Percentiles rank a stretch among this genome's conserved stretches.
Evolutionary conservation across 164 flowering plant genomes (phyloP).

Genomic region (Brasenia schreberi): DNA sequence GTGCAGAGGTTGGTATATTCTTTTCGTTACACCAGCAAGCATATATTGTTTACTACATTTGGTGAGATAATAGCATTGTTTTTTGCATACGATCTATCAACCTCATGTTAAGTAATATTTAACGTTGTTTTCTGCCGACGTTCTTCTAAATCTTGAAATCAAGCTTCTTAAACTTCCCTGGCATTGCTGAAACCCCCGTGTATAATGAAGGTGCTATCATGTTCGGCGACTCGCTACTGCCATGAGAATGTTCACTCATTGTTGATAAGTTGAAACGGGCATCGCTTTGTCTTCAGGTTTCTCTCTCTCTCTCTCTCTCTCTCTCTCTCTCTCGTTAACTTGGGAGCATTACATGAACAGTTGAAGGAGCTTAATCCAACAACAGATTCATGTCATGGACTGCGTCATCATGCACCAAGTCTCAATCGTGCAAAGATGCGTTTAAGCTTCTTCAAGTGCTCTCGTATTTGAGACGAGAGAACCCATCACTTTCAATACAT

Average conservation of each 20-base stretch:
- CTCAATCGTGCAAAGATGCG: constrained; percentile 44
- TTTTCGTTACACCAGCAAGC: background rate
- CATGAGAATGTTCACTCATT: constrained; percentile 88
- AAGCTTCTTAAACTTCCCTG: too few relatives aligned
- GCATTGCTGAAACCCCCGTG: too few relatives aligned
- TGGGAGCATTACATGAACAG: constrained; percentile 67
- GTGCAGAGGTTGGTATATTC: constrained; percentile 56
- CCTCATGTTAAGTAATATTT: too few relatives aligned
- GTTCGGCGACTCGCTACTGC: constrained; percentile 91
- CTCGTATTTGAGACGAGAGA: constrained; percentile 3
- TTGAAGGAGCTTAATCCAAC: constrained; percentile 29
- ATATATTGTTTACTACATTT: too few relatives aligned
- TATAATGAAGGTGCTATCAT: constrained; percentile 72
- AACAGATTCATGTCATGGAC: constrained; percentile 53
- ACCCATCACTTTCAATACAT: background rate
- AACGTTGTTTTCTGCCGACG: too few relatives aligned
- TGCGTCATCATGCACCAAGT: constrained; percentile 30
- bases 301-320: background rate
- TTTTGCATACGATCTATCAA: too few relatives aligned
- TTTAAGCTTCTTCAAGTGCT: constrained; percentile 17
- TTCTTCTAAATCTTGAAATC: too few relatives aligned
- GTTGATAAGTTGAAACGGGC: constrained; percentile 85
- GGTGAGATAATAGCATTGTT: too few relatives aligned
- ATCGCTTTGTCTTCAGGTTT: constrained; percentile 86
- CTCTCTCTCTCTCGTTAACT: constrained; percentile 48